Evolutionary conservation across 83 land plant species (phyloP).

Genomic region (Picea engelmannii): DNA sequence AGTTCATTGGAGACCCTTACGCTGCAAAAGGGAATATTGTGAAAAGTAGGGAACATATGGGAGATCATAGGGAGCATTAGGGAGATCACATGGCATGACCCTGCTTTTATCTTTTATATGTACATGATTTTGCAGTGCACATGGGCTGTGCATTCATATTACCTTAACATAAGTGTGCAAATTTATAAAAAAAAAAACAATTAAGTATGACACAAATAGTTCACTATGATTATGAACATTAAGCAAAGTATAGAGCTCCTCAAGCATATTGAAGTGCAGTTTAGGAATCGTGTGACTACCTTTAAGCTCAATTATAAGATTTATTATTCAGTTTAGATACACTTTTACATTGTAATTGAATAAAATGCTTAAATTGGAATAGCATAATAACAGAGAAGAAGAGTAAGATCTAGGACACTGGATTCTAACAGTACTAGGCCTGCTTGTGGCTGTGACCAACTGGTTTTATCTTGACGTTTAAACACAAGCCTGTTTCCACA

Average conservation of each 20-base stretch:
- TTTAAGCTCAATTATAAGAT: neutral
- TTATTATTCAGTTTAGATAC: neutral
- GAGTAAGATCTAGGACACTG: neutral
- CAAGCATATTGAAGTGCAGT: neutral
- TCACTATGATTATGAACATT: too few relatives aligned
- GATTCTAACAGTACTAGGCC: too few relatives aligned
- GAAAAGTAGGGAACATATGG: neutral
- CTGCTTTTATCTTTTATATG: neutral
- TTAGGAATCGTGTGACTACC: neutral
- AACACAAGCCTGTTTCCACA: neutral
- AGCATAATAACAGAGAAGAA: neutral
- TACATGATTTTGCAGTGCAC: neutral
- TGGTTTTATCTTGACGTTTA: neutral
- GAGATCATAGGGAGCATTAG: too few relatives aligned
- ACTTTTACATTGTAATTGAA: neutral
- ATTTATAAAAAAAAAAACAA: neutral
- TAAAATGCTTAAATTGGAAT: neutral
- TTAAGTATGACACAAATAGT: neutral
- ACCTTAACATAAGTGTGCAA: neutral
- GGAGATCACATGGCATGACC: neutral
- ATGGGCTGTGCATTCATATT: neutral
- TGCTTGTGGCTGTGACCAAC: neutral
- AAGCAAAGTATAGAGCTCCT: neutral
- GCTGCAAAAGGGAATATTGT: constrained; percentile 7
- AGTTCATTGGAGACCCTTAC: constrained; percentile 17